Base-by-base conservation (phyloP, 192 early-diverging fungal species). In the Rhizophlyctis rosea region DNA sequence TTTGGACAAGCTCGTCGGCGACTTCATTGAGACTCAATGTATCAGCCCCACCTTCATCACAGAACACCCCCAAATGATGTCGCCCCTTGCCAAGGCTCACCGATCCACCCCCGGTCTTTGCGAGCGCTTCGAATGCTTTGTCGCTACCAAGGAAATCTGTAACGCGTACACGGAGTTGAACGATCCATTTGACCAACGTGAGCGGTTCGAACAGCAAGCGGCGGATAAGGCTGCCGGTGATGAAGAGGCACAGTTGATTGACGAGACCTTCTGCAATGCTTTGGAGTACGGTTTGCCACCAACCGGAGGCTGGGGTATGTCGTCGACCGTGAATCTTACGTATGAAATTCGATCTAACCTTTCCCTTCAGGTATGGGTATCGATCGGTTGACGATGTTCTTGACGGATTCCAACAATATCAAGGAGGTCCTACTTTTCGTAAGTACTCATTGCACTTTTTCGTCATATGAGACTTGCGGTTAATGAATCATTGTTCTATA, bases 101-200 rank as follows among this genome's bases (percentile, higher is more conserved):
- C 90, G 96, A 59, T 83, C 84, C 33, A 81, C 80, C 51, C 79
- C 88, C 36, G 96, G 96, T 35, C 80, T 98, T 34, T 96, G 92
- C 83, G 96, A 98, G 76, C 92, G 96, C 47, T 98, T 98, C 68
- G 96, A 98, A 81, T 87, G 92, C 68, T 98, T 98, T 72, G 94
- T 99, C 3, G 95, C 93, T 58, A 95, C 93, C 76, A 99, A 98
- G 88, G 96, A 99, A 72, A 84, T 99, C 53, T 93, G 91, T 83
- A 99, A 99, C 65, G 91, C 95, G 25, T 99, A 98, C 88, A 99
- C 96, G 4, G 96, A 99, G 86, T 85, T 99, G 76, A 99, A 99
- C 84, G 96, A 99, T 81, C 96, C 96, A 39, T 95, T 94, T 72
- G 96, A 96, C 67, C 96, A 99, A 80, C 90, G 96, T 60, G 93